Conservation (phyloP, 345 rosid genomes). For the rapeseed (Brassica napus) region DNA sequence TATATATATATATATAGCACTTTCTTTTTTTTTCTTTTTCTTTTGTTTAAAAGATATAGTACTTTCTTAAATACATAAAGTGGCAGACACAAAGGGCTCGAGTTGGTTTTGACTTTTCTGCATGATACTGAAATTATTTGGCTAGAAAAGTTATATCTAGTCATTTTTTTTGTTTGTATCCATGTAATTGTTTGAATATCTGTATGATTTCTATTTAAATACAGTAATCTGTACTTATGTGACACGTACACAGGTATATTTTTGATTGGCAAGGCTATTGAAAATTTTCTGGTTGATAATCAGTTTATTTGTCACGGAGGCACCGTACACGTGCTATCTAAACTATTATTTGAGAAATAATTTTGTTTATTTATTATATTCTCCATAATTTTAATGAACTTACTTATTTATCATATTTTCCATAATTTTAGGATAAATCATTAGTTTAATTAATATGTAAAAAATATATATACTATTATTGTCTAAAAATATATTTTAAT, state of each 20-base stretch:
- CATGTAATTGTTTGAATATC: neutral
- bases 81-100: conserved; percentile 14
- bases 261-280: neutral
- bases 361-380: no score
- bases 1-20: no score
- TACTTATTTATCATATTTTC: no score
- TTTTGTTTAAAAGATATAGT: neutral
- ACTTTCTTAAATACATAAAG: neutral
- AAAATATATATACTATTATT: no score
- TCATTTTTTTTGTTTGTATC: neutral
- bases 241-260: neutral
- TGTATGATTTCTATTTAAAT: neutral
- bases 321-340: no score
- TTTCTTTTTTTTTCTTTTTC: no score
- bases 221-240: neutral
- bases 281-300: neutral
- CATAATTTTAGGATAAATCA: no score
- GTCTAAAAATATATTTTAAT: no score
- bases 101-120: neutral
- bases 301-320: neutral
- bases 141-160: neutral
- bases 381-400: no score
- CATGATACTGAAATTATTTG: neutral
- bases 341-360: no score
- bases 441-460: no score